Base-by-base conservation (phyloP, 345 rosid genomes). In the Corymbia maculata region DNA sequence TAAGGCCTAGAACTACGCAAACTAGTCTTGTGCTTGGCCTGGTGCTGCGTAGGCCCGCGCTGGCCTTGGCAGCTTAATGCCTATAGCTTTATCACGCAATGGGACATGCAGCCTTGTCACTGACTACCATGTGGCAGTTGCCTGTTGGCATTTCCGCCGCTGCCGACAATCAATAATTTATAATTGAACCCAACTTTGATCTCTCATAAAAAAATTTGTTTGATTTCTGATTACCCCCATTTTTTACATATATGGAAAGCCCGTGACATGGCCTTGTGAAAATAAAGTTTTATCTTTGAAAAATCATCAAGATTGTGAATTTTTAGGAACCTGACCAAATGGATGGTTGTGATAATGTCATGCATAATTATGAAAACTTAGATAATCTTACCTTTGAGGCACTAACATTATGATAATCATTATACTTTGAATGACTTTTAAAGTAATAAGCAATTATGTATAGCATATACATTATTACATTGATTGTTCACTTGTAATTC, bases 101-200 rank as follows among this genome's bases (percentile, higher is more conserved):
- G 47, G 80, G 80, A 70, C 47, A 2, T 8, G 4, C 47, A 36
- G 13, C 26, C 80, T n/a, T n/a, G n/a, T n/a, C n/a, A n/a, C n/a
- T 15, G 7, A 70, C 45, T 70, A 32, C 80, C 13, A 70, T 17
- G 47, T 17, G 80, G 4, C 80, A 70, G 21, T 70, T 21, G 28
- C 45, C 24, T 9, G 32, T 70, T 16, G 45, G 13, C 0, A 1
- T 13, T 9, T 3, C 17, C 5, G 12, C 1, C 1, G 1, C 24
- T 36, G 9, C 36, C 1, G 1, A 70, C 3, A 1, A 42, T 70
- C 47, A 17, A 9, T 70, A 9, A 9, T 70, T 9, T 59, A 12
- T 59, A 61, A 70, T 17, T 9, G 24, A 70, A 9, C 13, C 80
- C 45, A 17, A 32, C 10, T 70, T 70, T 9, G 21, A 8, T 70